Conservation (phyloP, 495 filamentous ascomycete species). For the Aspergillus mulundensis region DNA sequence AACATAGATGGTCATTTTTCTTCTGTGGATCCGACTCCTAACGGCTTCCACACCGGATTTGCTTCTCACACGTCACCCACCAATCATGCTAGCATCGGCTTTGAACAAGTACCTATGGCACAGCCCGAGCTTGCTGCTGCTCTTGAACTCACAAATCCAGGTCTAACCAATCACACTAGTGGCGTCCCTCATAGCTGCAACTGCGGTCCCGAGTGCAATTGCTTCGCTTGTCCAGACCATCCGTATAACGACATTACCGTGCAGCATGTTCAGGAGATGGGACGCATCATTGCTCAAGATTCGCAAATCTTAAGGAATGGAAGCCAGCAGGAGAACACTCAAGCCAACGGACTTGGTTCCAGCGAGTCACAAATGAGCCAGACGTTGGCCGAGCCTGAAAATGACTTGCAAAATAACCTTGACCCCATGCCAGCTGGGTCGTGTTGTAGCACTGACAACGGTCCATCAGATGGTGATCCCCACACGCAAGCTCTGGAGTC, state of each 20-base stretch:
- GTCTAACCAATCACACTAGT: conserved; percentile 6
- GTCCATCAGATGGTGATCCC: conserved; percentile 23
- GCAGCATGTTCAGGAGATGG: conserved; percentile 56
- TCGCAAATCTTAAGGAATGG: conserved; percentile 20
- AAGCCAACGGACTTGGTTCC: conserved; percentile 5
- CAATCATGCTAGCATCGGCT: neutral
- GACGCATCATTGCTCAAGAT: conserved; percentile 37
- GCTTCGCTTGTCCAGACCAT: conserved; percentile 64
- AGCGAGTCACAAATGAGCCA: conserved; percentile 11
- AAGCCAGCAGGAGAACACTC: conserved; percentile 15
- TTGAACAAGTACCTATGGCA: conserved; percentile 13
- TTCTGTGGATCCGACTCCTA: neutral
- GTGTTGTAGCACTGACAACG: neutral
- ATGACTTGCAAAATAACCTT: neutral
- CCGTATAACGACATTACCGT: conserved; percentile 70
- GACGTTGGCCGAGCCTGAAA: neutral
- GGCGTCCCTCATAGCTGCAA: conserved; percentile 49
- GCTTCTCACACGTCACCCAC: neutral
- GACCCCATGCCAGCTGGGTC: conserved; percentile 16
- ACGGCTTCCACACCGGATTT: neutral
- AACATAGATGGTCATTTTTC: conserved; percentile 1
- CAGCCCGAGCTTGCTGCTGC: conserved; percentile 11
- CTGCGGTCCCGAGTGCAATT: conserved; percentile 66
- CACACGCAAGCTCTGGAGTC: conserved; percentile 27
- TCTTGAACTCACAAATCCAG: conserved; percentile 11